Evolutionary conservation across 345 rosid genomes (phyloP), one percentile per base, ranked within the genome.

Genomic region (Populus euphratica): DNA sequence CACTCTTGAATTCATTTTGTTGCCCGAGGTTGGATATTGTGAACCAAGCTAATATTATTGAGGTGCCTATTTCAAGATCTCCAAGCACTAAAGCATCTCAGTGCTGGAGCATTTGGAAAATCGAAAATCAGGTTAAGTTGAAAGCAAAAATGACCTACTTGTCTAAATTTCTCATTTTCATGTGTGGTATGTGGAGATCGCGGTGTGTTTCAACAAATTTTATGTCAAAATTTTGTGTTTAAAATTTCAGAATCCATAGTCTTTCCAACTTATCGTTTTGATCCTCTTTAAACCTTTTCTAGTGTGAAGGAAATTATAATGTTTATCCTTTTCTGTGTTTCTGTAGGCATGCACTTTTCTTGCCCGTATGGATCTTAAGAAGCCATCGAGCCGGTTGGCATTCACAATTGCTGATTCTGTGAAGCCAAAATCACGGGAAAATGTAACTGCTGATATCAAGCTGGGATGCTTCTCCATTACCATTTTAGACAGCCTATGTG

Each of bases 101-200:
- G 69, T 86, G 91, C 87, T 96, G 98, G 99, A 92, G 98, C 87
- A 84, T 96, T 81, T 96, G 99, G 99, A 96, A 89, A 87, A 93
- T 96, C 81, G 96, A 91, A 81, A 96, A 96, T 88, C 99, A 93
- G 99, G 99, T 96, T 81, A n/a, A 77, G 47, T 63, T 77, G 50
- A 49, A 69, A 64, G 64, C 59, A 71, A 68, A 27, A 23, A 61
- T 39, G 38, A 76, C 81, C 47, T 54, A 31, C 25, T 83, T 63
- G 59, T 73, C 73, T 73, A 27, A 36, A 68, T 36, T 70, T 61
- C 9, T 33, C 47, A 54, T 41, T 63, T 43, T 5, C 33, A 41
- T 25, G 23, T 38, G 16, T 73, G 44, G 14, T 76, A 17, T 59
- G 25, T 72, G 41, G 36, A 16, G n/a, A 23, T 12, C 38, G 25